Conservation (phyloP, 2,329 filamentous ascomycete species). For the Catunica adiposa region DNA sequence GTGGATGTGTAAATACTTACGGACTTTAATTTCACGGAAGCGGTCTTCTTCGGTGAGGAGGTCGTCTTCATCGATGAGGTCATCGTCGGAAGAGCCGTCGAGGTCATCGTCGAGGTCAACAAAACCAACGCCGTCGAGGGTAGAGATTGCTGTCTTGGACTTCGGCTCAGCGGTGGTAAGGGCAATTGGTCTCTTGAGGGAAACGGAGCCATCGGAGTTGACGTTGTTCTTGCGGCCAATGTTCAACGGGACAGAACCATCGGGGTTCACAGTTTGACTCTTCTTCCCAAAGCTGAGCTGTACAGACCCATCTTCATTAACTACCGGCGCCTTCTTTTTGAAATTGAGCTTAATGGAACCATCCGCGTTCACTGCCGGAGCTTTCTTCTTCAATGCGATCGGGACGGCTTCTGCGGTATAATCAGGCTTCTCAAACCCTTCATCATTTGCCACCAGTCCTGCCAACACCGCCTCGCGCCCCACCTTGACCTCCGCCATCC, state of each 20-base stretch:
- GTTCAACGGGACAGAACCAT: slow-evolving; percentile 34
- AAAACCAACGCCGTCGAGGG: slow-evolving; percentile 46
- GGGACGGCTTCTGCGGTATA: slow-evolving; percentile 37
- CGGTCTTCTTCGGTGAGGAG: slow-evolving; percentile 76
- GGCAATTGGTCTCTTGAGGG: slow-evolving; percentile 16
- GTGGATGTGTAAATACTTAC: slow-evolving; percentile 36
- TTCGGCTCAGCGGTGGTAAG: slow-evolving; percentile 15
- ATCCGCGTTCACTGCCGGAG: slow-evolving; percentile 12
- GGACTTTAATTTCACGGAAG: slow-evolving; percentile 57
- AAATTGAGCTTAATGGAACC: slow-evolving; percentile 26
- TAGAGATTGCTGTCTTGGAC: slow-evolving; percentile 16
- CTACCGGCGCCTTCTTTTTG: slow-evolving; percentile 36
- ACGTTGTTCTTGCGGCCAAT: slow-evolving; percentile 21
- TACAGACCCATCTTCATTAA: slow-evolving; percentile 22
- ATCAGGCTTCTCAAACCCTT: slow-evolving; percentile 60
- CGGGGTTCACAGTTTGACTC: slow-evolving; percentile 32
- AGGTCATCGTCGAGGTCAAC: slow-evolving; percentile 44
- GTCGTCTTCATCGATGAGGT: slow-evolving; percentile 80
- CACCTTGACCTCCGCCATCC: slow-evolving; percentile 34
- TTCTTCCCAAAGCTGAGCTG: slow-evolving; percentile 39
- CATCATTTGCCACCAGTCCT: slow-evolving; percentile 48
- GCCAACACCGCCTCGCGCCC: slow-evolving; percentile 70
- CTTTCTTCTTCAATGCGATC: slow-evolving; percentile 27
- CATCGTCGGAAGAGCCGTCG: slow-evolving; percentile 52
- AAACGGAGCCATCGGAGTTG: neutral